A percentile compares a stretch with the other conserved stretches of the same genome.
Evolutionary conservation across 345 rosid species (phyloP).

Genomic region (Atalantia buxifolia): DNA sequence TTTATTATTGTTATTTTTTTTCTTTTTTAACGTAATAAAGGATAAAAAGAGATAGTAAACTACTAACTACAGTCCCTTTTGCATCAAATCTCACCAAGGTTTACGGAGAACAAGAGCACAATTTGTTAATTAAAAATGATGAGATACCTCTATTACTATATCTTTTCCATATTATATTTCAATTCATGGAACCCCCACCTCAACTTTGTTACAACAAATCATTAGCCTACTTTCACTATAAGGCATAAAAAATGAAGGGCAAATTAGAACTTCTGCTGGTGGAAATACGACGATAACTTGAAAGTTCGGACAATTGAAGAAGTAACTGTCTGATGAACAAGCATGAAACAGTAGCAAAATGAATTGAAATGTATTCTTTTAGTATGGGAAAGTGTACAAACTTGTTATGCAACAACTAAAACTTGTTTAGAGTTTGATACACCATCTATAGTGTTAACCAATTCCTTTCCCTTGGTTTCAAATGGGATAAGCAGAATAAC

Average conservation of each 20-base stretch:
- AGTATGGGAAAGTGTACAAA: background rate
- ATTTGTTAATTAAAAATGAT: no score
- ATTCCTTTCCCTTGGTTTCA: constrained; percentile 53
- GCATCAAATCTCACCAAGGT: background rate
- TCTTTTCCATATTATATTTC: background rate
- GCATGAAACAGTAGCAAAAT: no score
- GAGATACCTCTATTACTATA: background rate
- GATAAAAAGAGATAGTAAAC: background rate
- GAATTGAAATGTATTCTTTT: background rate
- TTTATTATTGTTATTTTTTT: no score
- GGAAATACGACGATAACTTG: no score
- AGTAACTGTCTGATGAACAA: no score
- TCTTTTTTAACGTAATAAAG: background rate
- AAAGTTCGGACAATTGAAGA: no score
- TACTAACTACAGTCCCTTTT: no score
- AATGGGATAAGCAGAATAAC: constrained; percentile 39
- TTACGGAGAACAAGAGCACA: background rate
- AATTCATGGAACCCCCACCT: background rate
- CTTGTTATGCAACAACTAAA: background rate
- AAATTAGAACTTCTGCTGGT: no score
- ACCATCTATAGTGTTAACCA: constrained; percentile 20
- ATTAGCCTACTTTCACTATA: background rate
- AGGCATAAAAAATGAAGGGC: background rate
- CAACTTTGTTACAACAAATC: background rate
- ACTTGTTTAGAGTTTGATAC: background rate